A percentile compares a stretch with the other conserved stretches of the same genome.
Evolutionary conservation across 1,139 yeast species (phyloP).

Genomic region (Suhomyces maxii): DNA sequence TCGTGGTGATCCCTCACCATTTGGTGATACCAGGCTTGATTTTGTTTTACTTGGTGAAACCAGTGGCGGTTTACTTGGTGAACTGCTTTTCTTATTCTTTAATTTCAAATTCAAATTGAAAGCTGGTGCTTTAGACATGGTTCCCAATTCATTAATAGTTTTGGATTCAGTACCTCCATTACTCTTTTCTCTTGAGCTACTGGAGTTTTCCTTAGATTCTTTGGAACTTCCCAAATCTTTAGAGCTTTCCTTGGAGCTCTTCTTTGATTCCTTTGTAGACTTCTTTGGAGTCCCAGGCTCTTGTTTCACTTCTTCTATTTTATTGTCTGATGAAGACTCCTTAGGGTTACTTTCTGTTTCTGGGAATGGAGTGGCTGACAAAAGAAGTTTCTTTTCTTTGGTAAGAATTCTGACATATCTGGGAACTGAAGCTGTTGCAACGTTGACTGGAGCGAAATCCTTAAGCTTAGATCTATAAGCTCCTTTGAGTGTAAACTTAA

Average conservation of each 20-base stretch:
- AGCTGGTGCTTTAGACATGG: background rate
- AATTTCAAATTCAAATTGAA: background rate
- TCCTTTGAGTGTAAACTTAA: constrained; percentile 12
- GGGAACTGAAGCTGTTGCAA: constrained; percentile 4
- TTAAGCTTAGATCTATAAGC: constrained; percentile 9
- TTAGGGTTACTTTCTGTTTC: background rate
- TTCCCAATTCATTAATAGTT: background rate
- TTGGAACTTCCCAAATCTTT: background rate
- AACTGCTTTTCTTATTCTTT: too few species aligned
- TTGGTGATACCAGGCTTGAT: background rate
- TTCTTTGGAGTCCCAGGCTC: background rate
- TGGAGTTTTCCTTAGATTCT: background rate
- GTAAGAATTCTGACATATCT: constrained; percentile 33
- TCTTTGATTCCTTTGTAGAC: background rate
- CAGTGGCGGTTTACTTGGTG: background rate
- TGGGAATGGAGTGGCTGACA: constrained; percentile 22
- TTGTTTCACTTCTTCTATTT: background rate
- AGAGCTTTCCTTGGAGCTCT: background rate
- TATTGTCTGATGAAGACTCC: too few species aligned
- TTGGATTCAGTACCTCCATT: background rate
- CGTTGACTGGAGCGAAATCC: constrained; percentile 3
- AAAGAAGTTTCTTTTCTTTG: constrained; percentile 20
- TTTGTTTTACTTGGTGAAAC: background rate
- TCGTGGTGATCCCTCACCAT: background rate
- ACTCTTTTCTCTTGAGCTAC: background rate